Base-by-base conservation (phyloP, 2,329 filamentous ascomycete species). In the Apiospora pterosperma region DNA sequence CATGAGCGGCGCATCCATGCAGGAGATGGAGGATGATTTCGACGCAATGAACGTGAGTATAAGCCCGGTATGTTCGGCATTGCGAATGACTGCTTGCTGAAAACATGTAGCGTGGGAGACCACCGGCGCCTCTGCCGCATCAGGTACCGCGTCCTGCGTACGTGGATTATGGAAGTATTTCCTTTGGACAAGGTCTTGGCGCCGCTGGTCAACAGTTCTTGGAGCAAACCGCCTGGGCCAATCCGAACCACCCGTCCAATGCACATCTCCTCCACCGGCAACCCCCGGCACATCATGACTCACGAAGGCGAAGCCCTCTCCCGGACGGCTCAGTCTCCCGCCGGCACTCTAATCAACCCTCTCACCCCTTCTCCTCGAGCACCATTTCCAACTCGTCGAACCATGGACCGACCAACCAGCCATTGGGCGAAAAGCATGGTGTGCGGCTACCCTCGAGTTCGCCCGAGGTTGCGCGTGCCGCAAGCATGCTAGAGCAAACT, bases 211-310 rank as follows among this genome's bases (percentile, higher is more conserved):
- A 96, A 76, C 91, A 95, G 68, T 97, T 96, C 70, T 85, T 97
- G 63, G 92, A 96, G 73, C 90, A 95, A 70, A 97, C 92, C 5
- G 91, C 93, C 1, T 97, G 94, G 94, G 93, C 93, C 39, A 97
- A 97, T 74, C 92, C 93, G 21, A 92, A 95, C 69, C 90, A 93
- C 74, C 89, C 90, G 7, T 85, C 88, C 11, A 89, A 92, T 73
- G 77, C 76, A 19, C 74, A 76, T 70, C 69, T 78, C 65, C 67
- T 78, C 42, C 78, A 79, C 62, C 74, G 78, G 44, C 80, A 82
- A 65, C 73, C 77, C 61, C 74, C 77, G 5, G 72, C 68, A 34
- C 77, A 79, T 60, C 78, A 79, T 21, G 74, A 78, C 39, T 67
- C 61, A 21, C 64, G 62, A 48, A 65, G 61, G 64, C 70, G 44